Evolutionary conservation across 2,329 filamentous ascomycete species (phyloP), one percentile per base, ranked within the genome.

Genomic region (Proliferodiscus dingleyae): DNA sequence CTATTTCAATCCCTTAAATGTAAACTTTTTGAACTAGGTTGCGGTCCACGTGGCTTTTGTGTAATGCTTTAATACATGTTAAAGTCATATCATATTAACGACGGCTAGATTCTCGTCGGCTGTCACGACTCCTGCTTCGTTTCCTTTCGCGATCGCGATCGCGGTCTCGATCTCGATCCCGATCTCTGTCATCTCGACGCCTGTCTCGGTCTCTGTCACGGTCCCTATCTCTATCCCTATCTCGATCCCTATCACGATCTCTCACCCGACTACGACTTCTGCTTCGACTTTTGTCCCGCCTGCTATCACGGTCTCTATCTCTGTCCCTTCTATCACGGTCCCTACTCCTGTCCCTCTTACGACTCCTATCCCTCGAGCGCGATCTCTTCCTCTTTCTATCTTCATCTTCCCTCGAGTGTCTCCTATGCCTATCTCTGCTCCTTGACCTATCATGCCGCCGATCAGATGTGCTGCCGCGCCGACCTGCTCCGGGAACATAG

Each of bases 401-500:
- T 22, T 40, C 40, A 15, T 39, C 32, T 9, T 50, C 47, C 28
- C 37, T 34, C 3, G 32, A 29, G 19, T 45, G 40, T 23, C 47
- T 16, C 16, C 37, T 39, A 28, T 41, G 38, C 41, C 44, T 42
- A 19, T 43, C 48, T 29, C 34, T 18, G 32, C 32, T 34, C 32
- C 32, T 15, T 4, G 32, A 34, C 8, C 32, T 38, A 5, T 51
- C 46, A 39, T 42, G 41, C 7, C 41, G 33, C 13, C 29, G 22
- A 29, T 51, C 43, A 9, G 41, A 37, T n/a, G 43, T 52, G 42
- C 56, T 61, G 11, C 53, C 54, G 9, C 58, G 55, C 26, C 60
- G 52, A 30, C 49, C 47, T 18, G 52, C 51, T 22, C 55, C 56
- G 32, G 62, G 61, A 8, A 63, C 59, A 49, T 64, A 64, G 9